Conservation (phyloP, 257 asterid species). For the Thymus quinquecostatus region DNA sequence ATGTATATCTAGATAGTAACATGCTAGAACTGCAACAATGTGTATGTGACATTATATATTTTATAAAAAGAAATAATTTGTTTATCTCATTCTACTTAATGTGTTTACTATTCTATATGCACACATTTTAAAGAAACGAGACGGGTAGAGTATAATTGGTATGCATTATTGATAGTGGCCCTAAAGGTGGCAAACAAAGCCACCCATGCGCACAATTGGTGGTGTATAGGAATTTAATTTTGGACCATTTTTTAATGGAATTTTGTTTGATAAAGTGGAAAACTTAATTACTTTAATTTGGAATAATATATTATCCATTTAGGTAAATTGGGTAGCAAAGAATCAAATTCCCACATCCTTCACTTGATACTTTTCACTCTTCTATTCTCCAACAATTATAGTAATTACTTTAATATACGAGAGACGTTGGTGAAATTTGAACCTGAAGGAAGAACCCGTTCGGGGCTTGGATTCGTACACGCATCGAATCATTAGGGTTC, state of each 20-base stretch:
- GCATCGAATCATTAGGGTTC: slow-evolving; percentile 40
- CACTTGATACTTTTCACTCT: background rate
- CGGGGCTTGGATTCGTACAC: slow-evolving; percentile 60
- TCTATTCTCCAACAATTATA: too few species aligned
- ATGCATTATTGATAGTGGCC: background rate
- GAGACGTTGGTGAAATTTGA: background rate
- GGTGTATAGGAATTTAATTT: background rate
- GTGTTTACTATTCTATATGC: too few species aligned
- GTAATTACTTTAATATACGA: too few species aligned
- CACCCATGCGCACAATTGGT: slow-evolving; percentile 16
- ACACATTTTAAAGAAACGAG: too few species aligned
- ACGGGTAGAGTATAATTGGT: too few species aligned
- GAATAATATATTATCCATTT: slow-evolving; percentile 24
- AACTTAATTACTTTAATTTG: slow-evolving; percentile 31
- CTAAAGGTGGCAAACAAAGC: slow-evolving; percentile 1
- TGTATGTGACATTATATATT: too few species aligned
- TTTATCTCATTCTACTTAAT: too few species aligned
- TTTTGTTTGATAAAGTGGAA: slow-evolving; percentile 18
- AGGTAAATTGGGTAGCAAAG: slow-evolving; percentile 19
- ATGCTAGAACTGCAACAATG: too few species aligned
- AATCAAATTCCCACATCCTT: slow-evolving; percentile 41
- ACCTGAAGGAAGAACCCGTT: slow-evolving; percentile 73
- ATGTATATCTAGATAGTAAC: too few species aligned
- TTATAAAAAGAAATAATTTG: too few species aligned
- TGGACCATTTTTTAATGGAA: slow-evolving; percentile 26